These are phyloP conservation scores for Paulownia fortunei DNA, from an alignment of 257 asterid genomes.

Conservation along the genomic window DNA sequence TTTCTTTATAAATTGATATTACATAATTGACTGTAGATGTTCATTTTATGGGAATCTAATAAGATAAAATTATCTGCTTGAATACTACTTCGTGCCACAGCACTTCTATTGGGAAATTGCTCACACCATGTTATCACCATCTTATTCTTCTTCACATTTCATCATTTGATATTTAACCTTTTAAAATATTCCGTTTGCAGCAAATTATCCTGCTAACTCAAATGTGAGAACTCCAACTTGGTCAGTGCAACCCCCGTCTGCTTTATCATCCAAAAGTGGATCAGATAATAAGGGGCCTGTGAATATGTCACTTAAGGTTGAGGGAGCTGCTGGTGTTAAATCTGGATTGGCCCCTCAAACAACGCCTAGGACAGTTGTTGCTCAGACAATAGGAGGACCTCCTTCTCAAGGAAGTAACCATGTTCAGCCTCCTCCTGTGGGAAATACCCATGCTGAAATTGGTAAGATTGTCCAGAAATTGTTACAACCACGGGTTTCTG, in stretches of 20 bases:
- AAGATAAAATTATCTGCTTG: slow-evolving; percentile 9
- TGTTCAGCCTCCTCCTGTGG: slow-evolving; percentile 47
- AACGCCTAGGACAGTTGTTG: slow-evolving; percentile 48
- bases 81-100: neutral
- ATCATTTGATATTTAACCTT: slow-evolving; percentile 14
- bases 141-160: slow-evolving; percentile 24
- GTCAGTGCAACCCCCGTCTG: slow-evolving; percentile 71
- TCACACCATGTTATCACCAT: slow-evolving; percentile 16
- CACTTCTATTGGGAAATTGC: neutral
- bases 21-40: neutral
- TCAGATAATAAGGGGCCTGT: slow-evolving; percentile 57
- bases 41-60: neutral
- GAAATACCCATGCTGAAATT: slow-evolving; percentile 75
- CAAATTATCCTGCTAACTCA: slow-evolving; percentile 56
- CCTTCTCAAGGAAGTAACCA: slow-evolving; percentile 53
- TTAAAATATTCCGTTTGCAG: slow-evolving; percentile 46
- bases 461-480: slow-evolving; percentile 80
- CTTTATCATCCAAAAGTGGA: slow-evolving; percentile 52
- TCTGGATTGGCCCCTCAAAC: slow-evolving; percentile 58
- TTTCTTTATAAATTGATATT: slow-evolving; percentile 15
- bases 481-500: slow-evolving; percentile 58
- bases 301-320: slow-evolving; percentile 58
- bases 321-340: slow-evolving; percentile 58
- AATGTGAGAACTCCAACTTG: slow-evolving; percentile 69
- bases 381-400: slow-evolving; percentile 64